Conservation (phyloP, 2,329 filamentous ascomycete genomes). For the Sclerotinia minor region DNA sequence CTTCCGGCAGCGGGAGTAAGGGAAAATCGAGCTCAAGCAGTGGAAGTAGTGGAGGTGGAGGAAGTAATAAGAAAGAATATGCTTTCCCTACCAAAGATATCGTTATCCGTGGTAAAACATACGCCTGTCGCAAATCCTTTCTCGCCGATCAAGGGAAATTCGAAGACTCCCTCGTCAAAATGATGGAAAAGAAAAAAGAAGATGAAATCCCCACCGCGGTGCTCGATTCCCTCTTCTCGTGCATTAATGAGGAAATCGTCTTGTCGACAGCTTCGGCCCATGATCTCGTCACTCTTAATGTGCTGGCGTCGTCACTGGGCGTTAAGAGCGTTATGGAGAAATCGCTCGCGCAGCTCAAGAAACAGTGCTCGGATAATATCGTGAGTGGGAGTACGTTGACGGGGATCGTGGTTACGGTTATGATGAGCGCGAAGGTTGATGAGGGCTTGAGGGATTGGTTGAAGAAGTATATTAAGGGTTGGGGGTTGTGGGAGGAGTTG, state of each 20-base stretch:
- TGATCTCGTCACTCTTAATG: conserved; percentile 36
- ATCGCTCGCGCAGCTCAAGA: conserved; percentile 30
- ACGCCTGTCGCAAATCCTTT: conserved; percentile 34
- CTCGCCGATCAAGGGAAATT: conserved; percentile 36
- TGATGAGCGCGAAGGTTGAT: conserved; percentile 33
- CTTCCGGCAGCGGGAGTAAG: not conserved
- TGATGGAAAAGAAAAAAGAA: conserved; percentile 35
- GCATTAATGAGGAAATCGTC: conserved; percentile 35
- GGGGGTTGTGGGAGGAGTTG: conserved; percentile 7
- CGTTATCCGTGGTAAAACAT: conserved; percentile 34
- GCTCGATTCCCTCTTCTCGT: conserved; percentile 34
- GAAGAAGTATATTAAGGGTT: conserved; percentile 26
- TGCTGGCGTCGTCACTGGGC: conserved; percentile 31
- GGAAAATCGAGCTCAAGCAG: not conserved
- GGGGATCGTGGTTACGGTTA: conserved; percentile 29
- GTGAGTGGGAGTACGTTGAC: conserved; percentile 19
- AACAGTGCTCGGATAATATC: conserved; percentile 19
- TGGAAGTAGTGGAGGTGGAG: not conserved
- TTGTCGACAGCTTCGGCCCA: conserved; percentile 27
- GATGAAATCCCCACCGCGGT: conserved; percentile 33
- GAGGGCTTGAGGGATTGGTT: conserved; percentile 34
- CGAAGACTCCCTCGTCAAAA: conserved; percentile 34
- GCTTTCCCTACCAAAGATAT: conserved; percentile 37
- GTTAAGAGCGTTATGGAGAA: conserved; percentile 32
- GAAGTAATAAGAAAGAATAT: conserved; percentile 23